These are phyloP conservation scores for Oryza meridionalis DNA, from an alignment of 176 grass and related monocot species.

Conservation along the genomic window DNA sequence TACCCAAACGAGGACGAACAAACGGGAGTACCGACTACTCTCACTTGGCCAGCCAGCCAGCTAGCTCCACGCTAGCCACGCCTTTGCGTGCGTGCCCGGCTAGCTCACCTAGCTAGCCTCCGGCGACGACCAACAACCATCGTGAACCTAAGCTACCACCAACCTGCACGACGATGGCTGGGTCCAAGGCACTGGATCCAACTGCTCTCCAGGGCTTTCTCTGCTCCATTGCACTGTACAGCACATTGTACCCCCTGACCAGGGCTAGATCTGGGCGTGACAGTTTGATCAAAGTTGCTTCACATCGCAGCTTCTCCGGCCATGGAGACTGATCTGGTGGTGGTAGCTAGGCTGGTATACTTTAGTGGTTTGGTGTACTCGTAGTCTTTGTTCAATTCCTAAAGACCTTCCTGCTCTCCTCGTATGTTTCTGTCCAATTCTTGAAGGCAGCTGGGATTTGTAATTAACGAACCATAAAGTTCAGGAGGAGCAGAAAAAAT, in stretches of 20 bases:
- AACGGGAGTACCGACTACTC: too few species aligned
- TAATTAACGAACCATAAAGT: background rate
- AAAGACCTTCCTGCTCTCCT: background rate
- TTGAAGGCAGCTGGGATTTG: background rate
- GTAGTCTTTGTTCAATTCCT: background rate
- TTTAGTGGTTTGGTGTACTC: background rate
- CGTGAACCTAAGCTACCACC: background rate
- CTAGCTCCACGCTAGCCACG: background rate
- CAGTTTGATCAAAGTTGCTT: background rate
- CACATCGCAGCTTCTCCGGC: background rate
- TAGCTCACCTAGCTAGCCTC: background rate
- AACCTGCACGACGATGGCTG: background rate
- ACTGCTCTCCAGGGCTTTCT: background rate
- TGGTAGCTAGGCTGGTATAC: background rate
- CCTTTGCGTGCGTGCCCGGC: conserved; percentile 2
- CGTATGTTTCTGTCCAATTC: background rate
- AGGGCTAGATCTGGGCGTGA: background rate
- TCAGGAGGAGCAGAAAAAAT: too few species aligned
- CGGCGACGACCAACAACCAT: background rate
- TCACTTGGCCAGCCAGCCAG: background rate
- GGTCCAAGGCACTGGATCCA: background rate
- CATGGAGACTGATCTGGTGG: background rate
- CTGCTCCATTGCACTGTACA: background rate
- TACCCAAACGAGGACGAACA: background rate
- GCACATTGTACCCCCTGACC: background rate